Evolutionary conservation across 1,139 yeast genomes (phyloP).

Genomic region (Debaryomycetaceae sp.): DNA sequence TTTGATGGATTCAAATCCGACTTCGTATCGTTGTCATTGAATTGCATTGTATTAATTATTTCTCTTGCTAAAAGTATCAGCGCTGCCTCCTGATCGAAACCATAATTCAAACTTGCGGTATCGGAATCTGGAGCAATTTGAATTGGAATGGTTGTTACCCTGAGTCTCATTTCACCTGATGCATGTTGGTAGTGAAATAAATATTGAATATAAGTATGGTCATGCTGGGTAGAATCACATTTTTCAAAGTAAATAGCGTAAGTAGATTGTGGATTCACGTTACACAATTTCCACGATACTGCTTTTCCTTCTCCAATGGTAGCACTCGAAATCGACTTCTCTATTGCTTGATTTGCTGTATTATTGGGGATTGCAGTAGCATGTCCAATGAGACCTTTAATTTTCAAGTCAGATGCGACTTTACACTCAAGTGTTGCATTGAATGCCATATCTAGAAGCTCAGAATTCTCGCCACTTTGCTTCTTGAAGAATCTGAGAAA

Average conservation of each 20-base stretch:
- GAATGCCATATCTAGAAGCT: conserved; percentile 46
- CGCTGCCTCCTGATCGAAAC: conserved; percentile 72
- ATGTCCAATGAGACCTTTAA: conserved; percentile 61
- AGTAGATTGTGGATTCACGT: conserved; percentile 53
- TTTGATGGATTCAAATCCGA: conserved; percentile 64
- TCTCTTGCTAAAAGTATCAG: conserved; percentile 58
- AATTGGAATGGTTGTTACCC: conserved; percentile 52
- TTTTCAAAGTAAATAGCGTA: conserved; percentile 58
- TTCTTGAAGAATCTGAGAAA: conserved; percentile 49
- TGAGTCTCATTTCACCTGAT: conserved; percentile 39
- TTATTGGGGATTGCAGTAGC: conserved; percentile 40
- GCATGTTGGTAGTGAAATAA: conserved; percentile 72
- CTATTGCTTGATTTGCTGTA: conserved; percentile 21
- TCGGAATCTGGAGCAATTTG: conserved; percentile 43
- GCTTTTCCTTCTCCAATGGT: conserved; percentile 51
- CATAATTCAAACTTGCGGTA: conserved; percentile 30
- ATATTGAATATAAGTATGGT: conserved; percentile 55
- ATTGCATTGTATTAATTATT: conserved; percentile 44
- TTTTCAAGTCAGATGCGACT: conserved; percentile 43
- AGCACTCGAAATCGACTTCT: conserved; percentile 23
- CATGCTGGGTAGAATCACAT: conserved; percentile 28
- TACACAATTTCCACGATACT: conserved; percentile 60
- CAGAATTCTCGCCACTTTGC: conserved; percentile 25
- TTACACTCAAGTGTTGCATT: conserved; percentile 60
- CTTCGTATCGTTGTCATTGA: conserved; percentile 22